A percentile compares a stretch with the other conserved stretches of the same genome.
phyloP scores from a whole-genome alignment of 164 flowering plant species.

The Vitis amurensis region DNA sequence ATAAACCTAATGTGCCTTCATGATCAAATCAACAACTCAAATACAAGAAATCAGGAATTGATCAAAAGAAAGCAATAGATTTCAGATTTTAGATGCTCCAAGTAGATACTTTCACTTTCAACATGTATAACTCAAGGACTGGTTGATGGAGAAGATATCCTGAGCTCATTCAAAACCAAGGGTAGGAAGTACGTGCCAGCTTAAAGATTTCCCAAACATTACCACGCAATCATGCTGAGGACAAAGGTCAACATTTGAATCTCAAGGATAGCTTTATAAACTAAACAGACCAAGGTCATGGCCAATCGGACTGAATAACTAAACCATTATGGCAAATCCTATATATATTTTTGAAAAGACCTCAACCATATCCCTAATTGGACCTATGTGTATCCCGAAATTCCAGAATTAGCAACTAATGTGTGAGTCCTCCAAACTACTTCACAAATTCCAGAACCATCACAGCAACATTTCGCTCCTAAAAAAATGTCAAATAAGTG shows the following conservation, averaged over 20 bases:
- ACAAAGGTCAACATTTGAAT: background rate
- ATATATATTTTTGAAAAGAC: background rate
- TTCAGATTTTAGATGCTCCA: too few relatives aligned
- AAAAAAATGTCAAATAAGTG: background rate
- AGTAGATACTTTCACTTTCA: too few relatives aligned
- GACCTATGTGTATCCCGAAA: background rate
- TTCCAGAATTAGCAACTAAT: background rate
- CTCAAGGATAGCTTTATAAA: background rate
- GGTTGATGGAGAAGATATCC: too few relatives aligned
- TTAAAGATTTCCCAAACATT: too few relatives aligned
- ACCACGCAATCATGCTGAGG: background rate
- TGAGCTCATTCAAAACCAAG: too few relatives aligned
- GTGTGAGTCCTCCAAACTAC: background rate
- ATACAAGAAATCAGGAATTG: too few relatives aligned
- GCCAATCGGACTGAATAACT: background rate
- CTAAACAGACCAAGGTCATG: background rate
- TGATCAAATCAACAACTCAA: too few relatives aligned
- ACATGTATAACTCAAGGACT: too few relatives aligned
- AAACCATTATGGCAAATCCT: background rate
- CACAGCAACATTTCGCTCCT: background rate
- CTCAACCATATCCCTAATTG: background rate
- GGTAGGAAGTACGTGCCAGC: too few relatives aligned
- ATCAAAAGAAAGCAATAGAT: too few relatives aligned
- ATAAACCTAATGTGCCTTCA: too few relatives aligned
- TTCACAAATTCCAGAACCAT: background rate